A percentile compares a stretch with the other conserved stretches of the same genome.
These are phyloP conservation scores for Fusarium torulosum DNA, from an alignment of 2,329 filamentous ascomycete species.

Conservation along the genomic window DNA sequence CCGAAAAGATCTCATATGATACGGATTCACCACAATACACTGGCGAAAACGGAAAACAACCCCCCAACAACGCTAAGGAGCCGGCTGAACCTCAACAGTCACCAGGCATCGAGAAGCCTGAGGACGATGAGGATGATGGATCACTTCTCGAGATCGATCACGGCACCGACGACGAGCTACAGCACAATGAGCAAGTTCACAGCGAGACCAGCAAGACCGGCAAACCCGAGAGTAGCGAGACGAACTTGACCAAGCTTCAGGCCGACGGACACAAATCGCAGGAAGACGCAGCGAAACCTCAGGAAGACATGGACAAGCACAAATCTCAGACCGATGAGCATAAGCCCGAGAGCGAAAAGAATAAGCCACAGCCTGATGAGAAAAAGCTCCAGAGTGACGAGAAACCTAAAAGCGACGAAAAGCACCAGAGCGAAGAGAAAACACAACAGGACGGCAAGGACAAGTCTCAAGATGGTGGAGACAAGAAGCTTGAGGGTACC, in stretches of 20 bases:
- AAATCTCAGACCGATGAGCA: neutral
- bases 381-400: neutral
- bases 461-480: conserved; percentile 38
- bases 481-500: neutral
- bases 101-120: conserved; percentile 4
- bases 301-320: no score
- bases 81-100: conserved; percentile 5
- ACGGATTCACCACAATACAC: conserved; percentile 22
- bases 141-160: conserved; percentile 15
- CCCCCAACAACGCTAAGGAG: conserved; percentile 5
- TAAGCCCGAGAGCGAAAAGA: conserved; percentile 8
- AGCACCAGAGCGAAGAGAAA: conserved; percentile 15
- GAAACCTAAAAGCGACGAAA: neutral
- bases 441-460: conserved; percentile 2
- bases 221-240: conserved; percentile 6
- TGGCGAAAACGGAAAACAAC: conserved; percentile 23
- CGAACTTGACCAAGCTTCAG: conserved; percentile 3
- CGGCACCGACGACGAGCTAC: neutral
- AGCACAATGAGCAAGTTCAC: neutral
- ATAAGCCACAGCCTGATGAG: conserved; percentile 6
- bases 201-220: neutral
- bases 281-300: neutral
- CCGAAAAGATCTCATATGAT: conserved; percentile 19
- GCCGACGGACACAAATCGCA: neutral
- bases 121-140: conserved; percentile 5